phyloP scores from a whole-genome alignment of 495 filamentous ascomycete genomes.

The Massariosphaeria phaeospora region DNA sequence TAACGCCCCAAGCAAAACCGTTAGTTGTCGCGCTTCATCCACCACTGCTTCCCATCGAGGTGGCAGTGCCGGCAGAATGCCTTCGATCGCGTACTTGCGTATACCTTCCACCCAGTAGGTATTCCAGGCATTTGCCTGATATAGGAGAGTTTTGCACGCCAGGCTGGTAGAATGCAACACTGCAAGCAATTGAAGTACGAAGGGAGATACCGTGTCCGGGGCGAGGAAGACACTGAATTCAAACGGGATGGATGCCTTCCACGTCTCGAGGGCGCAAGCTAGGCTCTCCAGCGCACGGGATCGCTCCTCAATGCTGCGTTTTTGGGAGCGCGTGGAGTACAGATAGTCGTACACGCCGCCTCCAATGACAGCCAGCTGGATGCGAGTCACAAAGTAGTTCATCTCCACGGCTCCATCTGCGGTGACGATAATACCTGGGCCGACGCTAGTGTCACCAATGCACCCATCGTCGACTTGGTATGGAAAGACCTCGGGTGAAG shows the following conservation, averaged over 20 bases:
- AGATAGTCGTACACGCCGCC: constrained; percentile 16
- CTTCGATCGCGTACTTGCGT: constrained; percentile 14
- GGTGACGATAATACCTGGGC: constrained; percentile 11
- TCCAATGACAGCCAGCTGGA: constrained; percentile 18
- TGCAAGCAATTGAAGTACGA: constrained; percentile 15
- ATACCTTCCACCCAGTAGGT: constrained; percentile 9
- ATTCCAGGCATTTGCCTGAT: constrained; percentile 18
- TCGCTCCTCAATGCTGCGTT: constrained; percentile 16
- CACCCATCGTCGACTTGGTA: neutral
- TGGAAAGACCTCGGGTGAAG: constrained; percentile 8
- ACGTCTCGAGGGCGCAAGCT: constrained; percentile 19
- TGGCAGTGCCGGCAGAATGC: constrained; percentile 14
- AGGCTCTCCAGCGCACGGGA: constrained; percentile 9
- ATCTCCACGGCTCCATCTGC: constrained; percentile 14
- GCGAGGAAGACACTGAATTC: constrained; percentile 9
- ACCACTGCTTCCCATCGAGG: constrained; percentile 14
- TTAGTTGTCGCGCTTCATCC: constrained; percentile 12
- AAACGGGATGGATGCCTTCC: constrained; percentile 15
- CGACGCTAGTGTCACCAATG: constrained; percentile 1
- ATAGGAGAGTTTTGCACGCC: constrained; percentile 16
- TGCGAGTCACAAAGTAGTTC: constrained; percentile 21
- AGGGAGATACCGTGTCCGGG: constrained; percentile 8
- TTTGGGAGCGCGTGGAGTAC: constrained; percentile 19
- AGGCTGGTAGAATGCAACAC: constrained; percentile 17
- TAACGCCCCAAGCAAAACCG: constrained; percentile 7